Conservation (phyloP, 2,329 filamentous ascomycete genomes). For the Ophiostoma triangulosporum region DNA sequence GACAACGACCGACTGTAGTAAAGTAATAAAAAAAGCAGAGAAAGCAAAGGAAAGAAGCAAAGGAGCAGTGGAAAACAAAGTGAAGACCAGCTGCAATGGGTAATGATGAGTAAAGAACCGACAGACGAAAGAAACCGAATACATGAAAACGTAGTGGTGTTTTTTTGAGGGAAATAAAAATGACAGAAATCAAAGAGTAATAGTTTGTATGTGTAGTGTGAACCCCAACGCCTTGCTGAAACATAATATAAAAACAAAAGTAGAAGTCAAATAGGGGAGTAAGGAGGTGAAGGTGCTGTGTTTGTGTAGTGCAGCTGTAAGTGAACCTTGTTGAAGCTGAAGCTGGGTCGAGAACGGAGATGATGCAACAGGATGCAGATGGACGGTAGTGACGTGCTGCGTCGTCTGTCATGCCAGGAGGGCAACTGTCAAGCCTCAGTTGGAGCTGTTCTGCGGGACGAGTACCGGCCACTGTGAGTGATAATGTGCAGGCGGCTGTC, state of each 20-base stretch:
- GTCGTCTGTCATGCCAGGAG: too few species aligned
- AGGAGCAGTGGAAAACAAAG: neutral
- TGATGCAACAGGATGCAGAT: too few species aligned
- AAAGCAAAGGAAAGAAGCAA: neutral
- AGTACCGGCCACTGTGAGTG: too few species aligned
- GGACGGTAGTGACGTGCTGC: too few species aligned
- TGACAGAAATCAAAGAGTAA: neutral
- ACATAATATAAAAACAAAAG: neutral
- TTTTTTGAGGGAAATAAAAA: neutral
- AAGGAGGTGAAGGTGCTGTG: too few species aligned
- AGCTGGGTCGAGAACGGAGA: too few species aligned
- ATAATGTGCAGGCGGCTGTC: too few species aligned
- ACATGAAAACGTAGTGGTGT: neutral
- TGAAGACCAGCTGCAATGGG: too few species aligned
- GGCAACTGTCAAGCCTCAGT: too few species aligned
- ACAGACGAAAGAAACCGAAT: neutral
- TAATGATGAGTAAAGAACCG: neutral
- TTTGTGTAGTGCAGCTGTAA: too few species aligned
- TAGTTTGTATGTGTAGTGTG: neutral
- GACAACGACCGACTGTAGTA: neutral
- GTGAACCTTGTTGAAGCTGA: neutral
- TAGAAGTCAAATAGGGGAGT: neutral
- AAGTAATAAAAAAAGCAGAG: neutral
- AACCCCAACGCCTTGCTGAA: slow-evolving; percentile 1
- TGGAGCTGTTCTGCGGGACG: too few species aligned